A percentile compares a stretch with the other conserved stretches of the same genome.
phyloP scores from a whole-genome alignment of 2,329 filamentous ascomycete species.

The Gremmenia infestans region DNA sequence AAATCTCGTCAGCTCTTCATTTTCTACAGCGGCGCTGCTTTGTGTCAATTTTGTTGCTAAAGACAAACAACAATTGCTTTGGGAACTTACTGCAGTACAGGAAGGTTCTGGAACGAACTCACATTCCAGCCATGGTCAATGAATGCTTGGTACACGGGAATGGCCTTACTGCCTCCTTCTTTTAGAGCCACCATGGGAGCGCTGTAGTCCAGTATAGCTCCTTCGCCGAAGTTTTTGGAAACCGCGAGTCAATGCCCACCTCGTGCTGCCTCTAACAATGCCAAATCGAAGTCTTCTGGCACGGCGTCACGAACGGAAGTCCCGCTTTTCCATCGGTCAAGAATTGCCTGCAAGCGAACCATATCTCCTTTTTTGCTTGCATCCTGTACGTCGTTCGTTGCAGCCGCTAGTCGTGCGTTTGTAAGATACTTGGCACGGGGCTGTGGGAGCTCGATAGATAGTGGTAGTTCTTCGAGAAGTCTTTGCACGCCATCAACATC shows the following conservation, averaged over 20 bases:
- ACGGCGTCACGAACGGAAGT: background rate
- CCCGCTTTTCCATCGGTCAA: background rate
- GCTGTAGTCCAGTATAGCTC: background rate
- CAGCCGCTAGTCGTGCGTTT: background rate
- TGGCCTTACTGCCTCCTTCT: background rate
- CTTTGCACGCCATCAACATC: background rate
- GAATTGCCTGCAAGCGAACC: background rate
- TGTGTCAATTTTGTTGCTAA: background rate
- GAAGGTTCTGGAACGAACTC: background rate
- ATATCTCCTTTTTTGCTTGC: background rate
- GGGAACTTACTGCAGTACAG: background rate
- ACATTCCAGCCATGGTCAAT: conserved; percentile 3
- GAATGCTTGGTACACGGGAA: background rate
- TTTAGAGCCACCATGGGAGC: background rate
- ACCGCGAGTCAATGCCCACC: background rate
- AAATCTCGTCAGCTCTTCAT: background rate
- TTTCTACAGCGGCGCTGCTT: background rate
- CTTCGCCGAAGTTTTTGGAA: background rate
- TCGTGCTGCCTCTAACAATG: background rate
- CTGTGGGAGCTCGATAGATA: background rate
- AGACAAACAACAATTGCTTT: background rate
- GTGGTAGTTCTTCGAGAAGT: background rate
- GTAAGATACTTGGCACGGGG: background rate
- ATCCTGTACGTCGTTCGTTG: background rate
- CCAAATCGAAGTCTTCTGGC: background rate